Conservation (phyloP, 2,329 filamentous ascomycete species). For the Byssoonygena ceratinophila region DNA sequence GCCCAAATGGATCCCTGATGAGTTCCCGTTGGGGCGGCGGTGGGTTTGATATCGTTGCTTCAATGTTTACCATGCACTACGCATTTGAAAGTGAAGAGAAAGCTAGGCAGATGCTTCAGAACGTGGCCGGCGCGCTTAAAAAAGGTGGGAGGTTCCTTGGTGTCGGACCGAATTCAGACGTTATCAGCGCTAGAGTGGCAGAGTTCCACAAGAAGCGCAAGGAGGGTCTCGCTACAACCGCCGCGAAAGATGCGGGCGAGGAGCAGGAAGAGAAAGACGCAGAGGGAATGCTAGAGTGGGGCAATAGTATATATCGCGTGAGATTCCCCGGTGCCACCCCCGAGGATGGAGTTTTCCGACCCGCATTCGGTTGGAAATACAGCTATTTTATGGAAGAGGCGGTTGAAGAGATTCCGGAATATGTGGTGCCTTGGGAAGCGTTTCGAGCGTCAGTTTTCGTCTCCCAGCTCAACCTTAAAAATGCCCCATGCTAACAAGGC, state of each 20-base stretch:
- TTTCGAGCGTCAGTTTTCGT: conserved; percentile 58
- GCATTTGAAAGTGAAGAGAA: conserved; percentile 89
- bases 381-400: conserved; percentile 93
- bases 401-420: conserved; percentile 91
- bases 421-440: conserved; percentile 95
- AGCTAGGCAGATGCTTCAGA: conserved; percentile 81
- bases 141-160: conserved; percentile 93
- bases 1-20: conserved; percentile 41
- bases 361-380: conserved; percentile 96
- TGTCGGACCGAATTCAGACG: conserved; percentile 92
- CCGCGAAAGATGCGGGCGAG: conserved; percentile 25
- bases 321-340: conserved; percentile 76
- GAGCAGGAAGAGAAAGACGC: conserved; percentile 38
- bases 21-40: conserved; percentile 58
- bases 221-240: conserved; percentile 32
- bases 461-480: neutral
- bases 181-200: conserved; percentile 68
- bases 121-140: conserved; percentile 79
- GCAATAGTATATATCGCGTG: conserved; percentile 85
- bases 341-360: conserved; percentile 79
- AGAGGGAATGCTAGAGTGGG: conserved; percentile 64
- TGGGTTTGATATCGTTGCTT: conserved; percentile 91
- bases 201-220: conserved; percentile 55
- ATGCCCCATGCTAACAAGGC: neutral
- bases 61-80: conserved; percentile 99